Percentiles rank a stretch among this genome's conserved stretches.
These are phyloP conservation scores for Talaromyces sp. DNA, from an alignment of 2,329 filamentous ascomycete species.

Conservation along the genomic window DNA sequence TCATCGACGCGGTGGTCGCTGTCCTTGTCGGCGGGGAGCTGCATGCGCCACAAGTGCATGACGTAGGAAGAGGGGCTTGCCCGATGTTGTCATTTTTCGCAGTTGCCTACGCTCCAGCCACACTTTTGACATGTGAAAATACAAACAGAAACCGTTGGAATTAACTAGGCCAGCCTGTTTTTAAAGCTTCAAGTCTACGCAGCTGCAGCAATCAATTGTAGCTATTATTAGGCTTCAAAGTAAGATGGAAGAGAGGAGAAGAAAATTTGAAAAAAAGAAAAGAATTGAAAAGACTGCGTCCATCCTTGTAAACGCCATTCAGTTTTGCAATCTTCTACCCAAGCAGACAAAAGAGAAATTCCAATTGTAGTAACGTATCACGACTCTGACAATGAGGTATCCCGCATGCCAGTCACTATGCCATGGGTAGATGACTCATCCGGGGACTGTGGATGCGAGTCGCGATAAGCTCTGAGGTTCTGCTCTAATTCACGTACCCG, in stretches of 20 bases:
- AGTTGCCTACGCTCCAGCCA: background rate
- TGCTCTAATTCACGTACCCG: conserved; percentile 46
- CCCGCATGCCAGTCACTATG: conserved; percentile 19
- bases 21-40: conserved; percentile 3
- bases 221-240: background rate
- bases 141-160: background rate
- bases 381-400: conserved; percentile 19
- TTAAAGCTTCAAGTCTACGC: background rate
- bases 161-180: background rate
- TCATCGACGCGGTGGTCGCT: background rate
- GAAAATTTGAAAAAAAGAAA: conserved; percentile 3
- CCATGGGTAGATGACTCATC: conserved; percentile 17
- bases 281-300: conserved; percentile 5
- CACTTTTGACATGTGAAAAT: conserved; percentile 10
- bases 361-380: background rate
- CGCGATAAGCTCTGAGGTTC: conserved; percentile 32
- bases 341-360: background rate
- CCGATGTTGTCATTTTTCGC: conserved; percentile 5
- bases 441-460: conserved; percentile 12
- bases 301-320: background rate
- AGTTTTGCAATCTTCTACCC: background rate
- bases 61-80: conserved; percentile 9
- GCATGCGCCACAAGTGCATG: conserved; percentile 16
- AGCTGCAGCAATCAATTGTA: conserved; percentile 9
- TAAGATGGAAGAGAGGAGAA: conserved; percentile 4